Conservation (phyloP, 164 flowering plant genomes). For the Kingdonia uniflora region DNA sequence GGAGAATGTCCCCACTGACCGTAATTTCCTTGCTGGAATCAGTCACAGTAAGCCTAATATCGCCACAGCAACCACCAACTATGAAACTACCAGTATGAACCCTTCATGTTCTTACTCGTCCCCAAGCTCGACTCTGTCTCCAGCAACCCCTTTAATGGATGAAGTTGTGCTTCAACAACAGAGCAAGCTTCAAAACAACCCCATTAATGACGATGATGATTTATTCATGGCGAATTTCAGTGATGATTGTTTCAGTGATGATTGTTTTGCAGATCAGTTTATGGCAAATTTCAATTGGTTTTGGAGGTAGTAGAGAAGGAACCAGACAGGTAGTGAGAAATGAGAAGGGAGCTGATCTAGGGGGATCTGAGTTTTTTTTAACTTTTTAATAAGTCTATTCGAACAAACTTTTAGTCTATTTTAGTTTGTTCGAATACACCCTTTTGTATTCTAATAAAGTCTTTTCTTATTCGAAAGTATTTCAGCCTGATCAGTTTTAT, state of each 20-base stretch:
- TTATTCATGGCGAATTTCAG: not conserved
- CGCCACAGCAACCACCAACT: not conserved
- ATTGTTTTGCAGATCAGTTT: too few relatives aligned
- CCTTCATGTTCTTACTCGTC: conserved; percentile 31
- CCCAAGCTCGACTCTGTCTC: conserved; percentile 19
- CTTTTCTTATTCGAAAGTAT: too few relatives aligned
- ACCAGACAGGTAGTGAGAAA: too few relatives aligned
- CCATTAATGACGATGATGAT: not conserved
- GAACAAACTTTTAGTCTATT: too few relatives aligned
- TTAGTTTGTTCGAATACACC: too few relatives aligned
- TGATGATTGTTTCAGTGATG: too few relatives aligned
- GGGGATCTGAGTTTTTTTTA: too few relatives aligned
- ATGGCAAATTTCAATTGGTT: not conserved
- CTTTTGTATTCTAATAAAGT: too few relatives aligned
- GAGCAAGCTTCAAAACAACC: not conserved
- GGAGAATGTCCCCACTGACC: conserved; percentile 79
- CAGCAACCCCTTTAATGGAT: conserved; percentile 23
- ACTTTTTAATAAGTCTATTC: too few relatives aligned
- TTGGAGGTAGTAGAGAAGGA: too few relatives aligned
- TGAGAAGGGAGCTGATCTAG: too few relatives aligned
- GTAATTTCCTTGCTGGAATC: conserved; percentile 92
- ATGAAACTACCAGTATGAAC: conserved; percentile 12
- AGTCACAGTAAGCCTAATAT: conserved; percentile 50
- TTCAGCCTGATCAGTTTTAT: too few relatives aligned
- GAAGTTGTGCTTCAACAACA: not conserved